These are phyloP conservation scores for Hygrophorus pudorinus DNA, from an alignment of 768 basidiomycete species.

Conservation along the genomic window DNA sequence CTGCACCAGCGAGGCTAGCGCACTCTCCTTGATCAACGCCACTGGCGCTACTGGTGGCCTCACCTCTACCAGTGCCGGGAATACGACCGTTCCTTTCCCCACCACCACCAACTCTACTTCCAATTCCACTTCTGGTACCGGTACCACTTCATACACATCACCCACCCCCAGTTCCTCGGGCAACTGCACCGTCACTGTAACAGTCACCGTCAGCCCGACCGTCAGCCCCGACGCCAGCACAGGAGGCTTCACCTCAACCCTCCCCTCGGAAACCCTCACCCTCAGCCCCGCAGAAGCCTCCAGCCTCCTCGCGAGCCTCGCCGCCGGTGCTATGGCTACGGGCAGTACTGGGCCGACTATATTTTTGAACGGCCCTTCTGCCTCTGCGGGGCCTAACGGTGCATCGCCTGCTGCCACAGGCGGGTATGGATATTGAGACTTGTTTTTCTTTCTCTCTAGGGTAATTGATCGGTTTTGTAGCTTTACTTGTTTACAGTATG, in stretches of 20 bases:
- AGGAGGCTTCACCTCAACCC: constrained; percentile 24
- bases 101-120: not conserved
- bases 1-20: constrained; percentile 43
- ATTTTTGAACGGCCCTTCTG: too few species aligned
- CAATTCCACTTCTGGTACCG: constrained; percentile 1
- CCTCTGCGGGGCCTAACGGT: too few species aligned
- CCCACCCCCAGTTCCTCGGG: too few species aligned
- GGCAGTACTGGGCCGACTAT: too few species aligned
- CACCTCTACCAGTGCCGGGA: constrained; percentile 8
- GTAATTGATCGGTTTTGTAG: too few species aligned
- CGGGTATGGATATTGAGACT: too few species aligned
- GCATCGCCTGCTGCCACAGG: too few species aligned
- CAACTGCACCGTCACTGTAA: not conserved
- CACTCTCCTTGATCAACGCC: constrained; percentile 32
- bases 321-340: constrained; percentile 11
- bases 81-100: constrained; percentile 5
- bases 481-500: too few species aligned
- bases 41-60: constrained; percentile 37
- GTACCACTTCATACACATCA: too few species aligned
- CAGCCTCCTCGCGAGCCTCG: constrained; percentile 29
- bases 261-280: constrained; percentile 20
- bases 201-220: constrained; percentile 9
- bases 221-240: constrained; percentile 2
- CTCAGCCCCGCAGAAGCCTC: constrained; percentile 33
- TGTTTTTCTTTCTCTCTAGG: too few species aligned